Base-by-base conservation (phyloP, 1,284 basidiomycete genomes). In the Ustilago cynodontis region DNA sequence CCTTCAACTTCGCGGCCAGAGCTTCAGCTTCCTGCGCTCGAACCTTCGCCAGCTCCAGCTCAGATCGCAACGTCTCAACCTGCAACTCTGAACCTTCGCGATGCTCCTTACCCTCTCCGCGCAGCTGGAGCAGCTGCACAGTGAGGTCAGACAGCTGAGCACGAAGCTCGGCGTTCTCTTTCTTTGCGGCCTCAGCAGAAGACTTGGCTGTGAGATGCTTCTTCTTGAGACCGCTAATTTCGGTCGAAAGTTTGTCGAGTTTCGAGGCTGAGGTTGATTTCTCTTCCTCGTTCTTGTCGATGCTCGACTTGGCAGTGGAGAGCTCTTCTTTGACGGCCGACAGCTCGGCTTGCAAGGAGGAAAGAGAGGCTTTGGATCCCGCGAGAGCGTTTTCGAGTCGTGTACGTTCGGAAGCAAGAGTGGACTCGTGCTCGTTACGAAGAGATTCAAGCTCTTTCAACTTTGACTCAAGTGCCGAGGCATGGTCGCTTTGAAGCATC, bases 141-240 rank as follows among this genome's bases (percentile, higher is more conserved):
- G 53, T 56, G 4, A 58, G 43, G 20, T 24, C 41, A 11, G 39
- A 58, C 3, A 77, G 41, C 56, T 64, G 61, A 18, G 54, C 3
- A 1, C 60, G 56, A 4, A 79, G 52, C n/a, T 74, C 76, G 6
- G 51, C 65, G 31, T 74, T 74, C 49, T 78, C 76, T 52, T 74
- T 74, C 56, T 71, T 77, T 8, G 64, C 67, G 1, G 66, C 75
- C 54, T 77, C 75, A 1, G 63, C 52, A 1, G 64, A 73, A 13
- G 70, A 70, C 43, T 73, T 77, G 49, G 75, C 75, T 5, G 70
- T 77, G 18, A 75, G 58, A 56, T 75, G 72, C 73, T 75, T 79
- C 35, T 76, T 75, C 63, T 77, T 79, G 20, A 71, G 52, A 26
- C 33, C 26, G 4, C 43, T 47, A 20, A 79, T 39, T 31, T 77